Evolutionary conservation across 2,329 filamentous ascomycete genomes (phyloP), one percentile per base, ranked within the genome.

Genomic region (Fusarium caatingaense): DNA sequence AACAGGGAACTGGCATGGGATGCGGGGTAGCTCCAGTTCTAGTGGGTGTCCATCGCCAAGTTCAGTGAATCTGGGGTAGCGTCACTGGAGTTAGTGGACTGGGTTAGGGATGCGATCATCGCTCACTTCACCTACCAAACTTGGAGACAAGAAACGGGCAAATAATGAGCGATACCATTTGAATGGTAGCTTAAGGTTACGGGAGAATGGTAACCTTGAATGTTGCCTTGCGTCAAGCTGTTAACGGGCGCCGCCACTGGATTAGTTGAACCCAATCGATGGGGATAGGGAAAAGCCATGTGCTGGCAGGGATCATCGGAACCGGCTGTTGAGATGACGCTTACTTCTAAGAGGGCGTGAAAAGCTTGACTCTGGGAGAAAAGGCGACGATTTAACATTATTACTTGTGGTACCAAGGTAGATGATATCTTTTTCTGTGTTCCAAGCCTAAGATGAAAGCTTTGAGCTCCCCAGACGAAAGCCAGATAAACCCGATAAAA

Each of bases 21-120:
- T 70, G 69, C 69, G 69, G 69, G 69, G 69, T 70, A 72, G 48
- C 32, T n/a, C 27, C 40, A 21, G 49, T 27, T 34, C 34, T 27
- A 58, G 66, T 28, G 56, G 69, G 18, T 37, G 34, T 16, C 18
- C 18, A 70, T 72, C 56, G 37, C 55, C 41, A 48, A 44, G 42
- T 51, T 51, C 42, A 64, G 25, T 18, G 45, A 28, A 49, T 58
- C 48, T 72, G 65, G 69, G 66, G 69, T 69, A 68, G 53, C 42
- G 21, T 56, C 21, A 30, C 12, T 27, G 20, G 25, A n/a, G 13
- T 51, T 8, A 28, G 48, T 51, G 23, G 48, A n/a, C 8, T 13
- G 21, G 16, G 10, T 18, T 18, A 21, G 21, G 20, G 30, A 34
- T 8, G 16, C 8, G 48, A 15, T 23, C 30, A 25, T n/a, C 20